Conservation (phyloP, 176 grass and related monocot genomes). For the Leersia perrieri region DNA sequence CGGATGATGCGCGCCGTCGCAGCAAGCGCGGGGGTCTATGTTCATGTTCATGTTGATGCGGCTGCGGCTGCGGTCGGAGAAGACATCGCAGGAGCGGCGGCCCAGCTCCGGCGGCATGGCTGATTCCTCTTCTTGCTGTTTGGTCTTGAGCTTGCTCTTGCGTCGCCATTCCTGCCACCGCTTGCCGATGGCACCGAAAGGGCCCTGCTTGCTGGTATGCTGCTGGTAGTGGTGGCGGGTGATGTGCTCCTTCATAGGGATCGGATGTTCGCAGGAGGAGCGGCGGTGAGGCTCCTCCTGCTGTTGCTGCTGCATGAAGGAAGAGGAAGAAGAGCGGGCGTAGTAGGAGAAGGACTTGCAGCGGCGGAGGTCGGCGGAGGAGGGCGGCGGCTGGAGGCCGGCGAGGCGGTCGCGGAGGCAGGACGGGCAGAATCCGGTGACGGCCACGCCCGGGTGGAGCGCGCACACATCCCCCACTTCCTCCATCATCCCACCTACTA, state of each 20-base stretch:
- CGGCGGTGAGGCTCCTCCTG: slow-evolving; percentile 58
- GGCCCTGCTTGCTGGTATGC: too few relatives aligned
- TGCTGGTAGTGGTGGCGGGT: too few relatives aligned
- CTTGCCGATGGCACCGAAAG: slow-evolving; percentile 53
- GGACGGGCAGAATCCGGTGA: slow-evolving; percentile 84
- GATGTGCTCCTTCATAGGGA: slow-evolving; percentile 55
- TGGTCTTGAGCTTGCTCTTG: slow-evolving; percentile 73
- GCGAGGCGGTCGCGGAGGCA: slow-evolving; percentile 91
- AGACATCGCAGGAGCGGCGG: slow-evolving; percentile 42
- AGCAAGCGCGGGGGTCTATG: slow-evolving; percentile 55
- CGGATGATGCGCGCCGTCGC: slow-evolving; percentile 46
- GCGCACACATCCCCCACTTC: slow-evolving; percentile 38
- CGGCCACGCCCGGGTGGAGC: slow-evolving; percentile 68
- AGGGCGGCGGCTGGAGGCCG: slow-evolving; percentile 61
- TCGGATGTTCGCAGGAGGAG: slow-evolving; percentile 47
- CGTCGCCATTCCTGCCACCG: slow-evolving; percentile 79
- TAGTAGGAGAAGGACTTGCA: slow-evolving; percentile 64
- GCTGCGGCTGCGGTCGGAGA: slow-evolving; percentile 44
- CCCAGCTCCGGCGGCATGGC: slow-evolving; percentile 11
- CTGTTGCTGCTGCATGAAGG: slow-evolving; percentile 1
- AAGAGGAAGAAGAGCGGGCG: slow-evolving; percentile 16
- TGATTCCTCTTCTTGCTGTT: slow-evolving; percentile 27
- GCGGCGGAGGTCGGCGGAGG: slow-evolving; percentile 53
- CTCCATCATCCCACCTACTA: neutral
- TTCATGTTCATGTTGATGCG: too few relatives aligned